A percentile compares a stretch with the other conserved stretches of the same genome.
These are phyloP conservation scores for Aspergillus homomorphus DNA, from an alignment of 495 filamentous ascomycete genomes.

Conservation along the genomic window DNA sequence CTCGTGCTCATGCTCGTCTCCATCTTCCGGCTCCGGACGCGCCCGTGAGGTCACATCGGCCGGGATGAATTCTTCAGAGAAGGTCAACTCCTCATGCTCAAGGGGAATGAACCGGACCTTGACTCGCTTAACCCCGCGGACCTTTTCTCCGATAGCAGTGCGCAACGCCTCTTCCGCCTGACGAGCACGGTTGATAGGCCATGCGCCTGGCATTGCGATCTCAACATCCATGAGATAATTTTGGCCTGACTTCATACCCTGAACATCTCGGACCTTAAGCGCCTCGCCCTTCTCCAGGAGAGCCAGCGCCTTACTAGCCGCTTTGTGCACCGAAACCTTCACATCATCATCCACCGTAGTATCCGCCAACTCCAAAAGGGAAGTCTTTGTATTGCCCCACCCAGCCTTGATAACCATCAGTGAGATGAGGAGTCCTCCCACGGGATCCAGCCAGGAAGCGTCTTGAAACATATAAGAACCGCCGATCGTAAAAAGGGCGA, in stretches of 20 bases:
- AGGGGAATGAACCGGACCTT: constrained; percentile 77
- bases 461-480: constrained; percentile 83
- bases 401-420: constrained; percentile 90
- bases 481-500: constrained; percentile 81
- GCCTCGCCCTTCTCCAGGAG: constrained; percentile 33
- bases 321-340: constrained; percentile 61
- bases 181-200: constrained; percentile 66
- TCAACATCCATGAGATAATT: constrained; percentile 91
- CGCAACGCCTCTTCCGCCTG: constrained; percentile 70
- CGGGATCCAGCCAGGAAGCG: constrained; percentile 90
- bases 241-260: constrained; percentile 89
- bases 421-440: constrained; percentile 87
- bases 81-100: constrained; percentile 46
- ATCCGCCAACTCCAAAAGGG: constrained; percentile 85
- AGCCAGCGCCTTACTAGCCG: constrained; percentile 57
- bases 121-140: constrained; percentile 77
- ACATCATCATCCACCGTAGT: constrained; percentile 83
- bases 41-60: constrained; percentile 58
- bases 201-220: constrained; percentile 67
- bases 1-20: constrained; percentile 35
- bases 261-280: constrained; percentile 67
- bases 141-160: constrained; percentile 63
- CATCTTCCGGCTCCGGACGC: constrained; percentile 64
- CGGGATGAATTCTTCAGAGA: constrained; percentile 77
- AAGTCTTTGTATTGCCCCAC: constrained; percentile 75